A percentile compares a stretch with the other conserved stretches of the same genome.
Conservation (phyloP, 2,329 filamentous ascomycete species). For the Penicillium crustosum region DNA sequence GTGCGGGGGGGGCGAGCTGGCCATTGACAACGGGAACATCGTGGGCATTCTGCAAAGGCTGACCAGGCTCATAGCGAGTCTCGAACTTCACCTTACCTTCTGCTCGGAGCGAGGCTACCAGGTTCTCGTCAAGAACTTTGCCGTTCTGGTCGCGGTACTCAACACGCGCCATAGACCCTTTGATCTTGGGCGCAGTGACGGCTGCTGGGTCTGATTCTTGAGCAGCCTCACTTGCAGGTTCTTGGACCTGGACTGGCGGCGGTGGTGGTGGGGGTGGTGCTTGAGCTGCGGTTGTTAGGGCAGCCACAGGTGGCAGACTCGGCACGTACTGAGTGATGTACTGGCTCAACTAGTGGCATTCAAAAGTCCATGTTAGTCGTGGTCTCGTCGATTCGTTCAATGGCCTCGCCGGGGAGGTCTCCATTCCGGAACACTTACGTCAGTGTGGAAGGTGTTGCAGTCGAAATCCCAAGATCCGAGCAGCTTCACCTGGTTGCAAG, state of each 20-base stretch:
- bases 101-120: constrained; percentile 69
- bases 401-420: constrained; percentile 31
- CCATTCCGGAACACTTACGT: constrained; percentile 64
- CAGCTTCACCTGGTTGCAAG: constrained; percentile 85
- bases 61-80: constrained; percentile 93
- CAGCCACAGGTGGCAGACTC: constrained; percentile 14
- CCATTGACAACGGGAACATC: constrained; percentile 58
- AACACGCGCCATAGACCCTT: constrained; percentile 72
- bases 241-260: constrained; percentile 21
- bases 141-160: constrained; percentile 96
- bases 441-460: constrained; percentile 86
- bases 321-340: constrained; percentile 37
- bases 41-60: constrained; percentile 73
- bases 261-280: constrained; percentile 14
- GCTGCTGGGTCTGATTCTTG: constrained; percentile 24
- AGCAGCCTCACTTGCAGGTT: constrained; percentile 20
- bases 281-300: constrained; percentile 27
- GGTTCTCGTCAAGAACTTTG: constrained; percentile 78
- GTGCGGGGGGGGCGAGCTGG: constrained; percentile 51
- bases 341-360: constrained; percentile 38
- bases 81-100: constrained; percentile 94
- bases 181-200: constrained; percentile 29
- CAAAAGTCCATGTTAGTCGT: constrained; percentile 27
- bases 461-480: constrained; percentile 95
- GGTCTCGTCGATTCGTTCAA: constrained; percentile 19